These are phyloP conservation scores for Magnusiomyces fungicola DNA, from an alignment of 1,139 yeast species.

Conservation along the genomic window DNA sequence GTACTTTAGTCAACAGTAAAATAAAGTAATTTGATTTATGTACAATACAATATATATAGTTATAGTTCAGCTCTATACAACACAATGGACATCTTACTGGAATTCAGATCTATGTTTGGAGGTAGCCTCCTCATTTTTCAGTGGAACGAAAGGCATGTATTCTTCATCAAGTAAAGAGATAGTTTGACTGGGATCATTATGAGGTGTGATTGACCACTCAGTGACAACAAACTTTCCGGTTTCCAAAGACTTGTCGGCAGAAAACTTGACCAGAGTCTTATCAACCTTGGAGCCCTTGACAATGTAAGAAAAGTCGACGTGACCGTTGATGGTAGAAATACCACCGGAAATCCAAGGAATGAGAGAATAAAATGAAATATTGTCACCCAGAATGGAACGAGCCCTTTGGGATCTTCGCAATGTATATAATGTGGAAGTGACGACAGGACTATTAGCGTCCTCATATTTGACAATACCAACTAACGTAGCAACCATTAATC, in stretches of 20 bases:
- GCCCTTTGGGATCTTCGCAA: conserved; percentile 71
- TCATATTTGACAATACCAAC: conserved; percentile 83
- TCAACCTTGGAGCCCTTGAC: conserved; percentile 49
- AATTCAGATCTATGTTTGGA: conserved; percentile 14
- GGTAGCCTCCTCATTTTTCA: conserved; percentile 30
- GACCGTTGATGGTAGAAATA: conserved; percentile 74
- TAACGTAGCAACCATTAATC: conserved; percentile 59
- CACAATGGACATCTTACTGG: too few relatives aligned
- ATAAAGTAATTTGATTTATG: too few relatives aligned
- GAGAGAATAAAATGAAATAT: conserved; percentile 59
- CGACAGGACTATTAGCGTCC: conserved; percentile 79
- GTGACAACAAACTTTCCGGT: conserved; percentile 28
- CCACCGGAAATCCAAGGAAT: conserved; percentile 91
- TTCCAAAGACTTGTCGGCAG: conserved; percentile 28
- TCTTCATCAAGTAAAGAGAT: conserved; percentile 32
- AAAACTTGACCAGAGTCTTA: conserved; percentile 31
- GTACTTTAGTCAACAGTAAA: too few relatives aligned
- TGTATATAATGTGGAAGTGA: conserved; percentile 79
- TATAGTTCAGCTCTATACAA: too few relatives aligned
- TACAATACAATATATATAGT: too few relatives aligned
- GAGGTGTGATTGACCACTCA: conserved; percentile 32
- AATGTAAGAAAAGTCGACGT: conserved; percentile 61
- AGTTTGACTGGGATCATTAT: conserved; percentile 21
- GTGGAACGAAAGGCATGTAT: conserved; percentile 32
- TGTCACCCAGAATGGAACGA: conserved; percentile 59